A percentile compares a stretch with the other conserved stretches of the same genome.
Conservation (phyloP, 192 early-diverging fungal species). For the Coemansia sp. region DNA sequence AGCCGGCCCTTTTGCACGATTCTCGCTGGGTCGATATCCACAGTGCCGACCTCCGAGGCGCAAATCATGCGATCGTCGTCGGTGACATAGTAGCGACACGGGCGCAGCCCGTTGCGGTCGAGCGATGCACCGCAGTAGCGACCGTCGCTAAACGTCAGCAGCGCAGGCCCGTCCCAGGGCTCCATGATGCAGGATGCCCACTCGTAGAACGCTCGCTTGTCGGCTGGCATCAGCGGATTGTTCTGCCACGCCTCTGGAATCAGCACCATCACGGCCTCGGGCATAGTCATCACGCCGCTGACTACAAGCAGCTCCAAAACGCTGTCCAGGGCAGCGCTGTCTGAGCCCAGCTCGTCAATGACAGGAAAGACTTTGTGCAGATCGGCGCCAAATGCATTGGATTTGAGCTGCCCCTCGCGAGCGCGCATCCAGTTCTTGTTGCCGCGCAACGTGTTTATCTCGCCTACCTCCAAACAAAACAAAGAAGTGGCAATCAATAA, state of each 20-base stretch:
- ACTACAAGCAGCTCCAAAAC: conserved; percentile 92
- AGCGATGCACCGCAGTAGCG: conserved; percentile 97
- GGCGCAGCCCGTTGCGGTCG: conserved; percentile 95
- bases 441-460: conserved; percentile 97
- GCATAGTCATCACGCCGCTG: conserved; percentile 85
- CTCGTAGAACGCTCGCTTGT: conserved; percentile 92
- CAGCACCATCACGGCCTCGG: conserved; percentile 98
- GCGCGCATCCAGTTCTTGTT: conserved; percentile 99
- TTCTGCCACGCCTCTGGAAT: conserved; percentile 98
- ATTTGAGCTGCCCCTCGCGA: conserved; percentile 90
- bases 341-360: conserved; percentile 92
- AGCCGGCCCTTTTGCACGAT: conserved; percentile 89
- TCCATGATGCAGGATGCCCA: conserved; percentile 99
- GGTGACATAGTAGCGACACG: conserved; percentile 97
- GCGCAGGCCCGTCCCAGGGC: conserved; percentile 96
- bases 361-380: conserved; percentile 86
- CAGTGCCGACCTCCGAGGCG: conserved; percentile 94
- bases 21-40: conserved; percentile 73
- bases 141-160: conserved; percentile 97
- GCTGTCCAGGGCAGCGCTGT: conserved; percentile 96
- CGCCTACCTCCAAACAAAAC: conserved; percentile 54
- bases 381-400: conserved; percentile 72
- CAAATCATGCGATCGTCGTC: conserved; percentile 93
- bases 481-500: neutral
- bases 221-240: conserved; percentile 71